Base-by-base conservation (phyloP, 75 land plant species). In the Azolla pinnata region DNA sequence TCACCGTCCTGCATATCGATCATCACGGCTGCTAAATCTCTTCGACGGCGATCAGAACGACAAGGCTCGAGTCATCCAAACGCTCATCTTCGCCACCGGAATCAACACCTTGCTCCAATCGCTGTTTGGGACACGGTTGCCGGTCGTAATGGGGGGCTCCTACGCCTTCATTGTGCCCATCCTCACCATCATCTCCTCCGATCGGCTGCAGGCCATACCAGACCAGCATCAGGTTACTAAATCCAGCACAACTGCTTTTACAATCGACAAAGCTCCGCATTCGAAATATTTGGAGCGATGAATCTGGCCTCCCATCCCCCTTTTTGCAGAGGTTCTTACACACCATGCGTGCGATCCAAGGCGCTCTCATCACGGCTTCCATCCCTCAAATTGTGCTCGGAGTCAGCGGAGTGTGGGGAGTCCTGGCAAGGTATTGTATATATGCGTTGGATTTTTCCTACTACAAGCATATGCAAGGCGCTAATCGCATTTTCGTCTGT, bases 341-440 rank as follows among this genome's bases (percentile, higher is more conserved):
- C 33, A 87, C 79, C 4, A 84, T 87, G 88, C 75, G 88, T n/a
- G 88, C 74, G 21, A 81, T 81, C 28, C 91, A 87, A 63, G 91
- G 91, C 28, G 88, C 91, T n/a, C 62, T 84, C 28, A 84, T 87
- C 50, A 48, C 74, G 14, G 69, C 90, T 14, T 86, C 90, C 4
- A 67, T 29, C 50, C 35, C 84, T 34, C 90, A 86, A 58, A 84
- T 87, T 27, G 65, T 87, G 31, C 67, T 87, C 32, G 91, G 91
- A 33, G 84, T 78, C 63, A 84, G 85, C 35, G 85, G 84, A 26
- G 57, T 87, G 7, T 87, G 91, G 91, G 81, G 88, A 10, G 81
- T 81, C 45, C 40, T 69, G 7, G 33, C 65, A 7, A 65, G 70
- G 77, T 77, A 48, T 45, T 3, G 4, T 46, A 2, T 3, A 46